Conservation (phyloP, 306 rosid genomes). For the Citrullus mucosospermus region DNA sequence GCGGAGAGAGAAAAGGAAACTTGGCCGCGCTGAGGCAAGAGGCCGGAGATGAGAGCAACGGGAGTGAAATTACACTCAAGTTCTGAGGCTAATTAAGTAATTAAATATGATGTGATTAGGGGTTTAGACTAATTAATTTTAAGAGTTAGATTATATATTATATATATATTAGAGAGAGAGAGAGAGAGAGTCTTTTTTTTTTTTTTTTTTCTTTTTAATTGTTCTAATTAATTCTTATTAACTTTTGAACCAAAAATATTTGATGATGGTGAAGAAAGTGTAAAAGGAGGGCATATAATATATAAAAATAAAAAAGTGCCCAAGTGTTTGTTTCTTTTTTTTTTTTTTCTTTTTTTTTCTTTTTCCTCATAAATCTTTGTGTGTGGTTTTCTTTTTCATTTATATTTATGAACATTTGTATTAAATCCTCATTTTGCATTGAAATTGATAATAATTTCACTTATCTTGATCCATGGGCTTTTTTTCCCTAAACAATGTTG, state of each 20-base stretch:
- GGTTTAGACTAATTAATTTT: conserved; percentile 21
- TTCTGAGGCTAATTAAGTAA: conserved; percentile 30
- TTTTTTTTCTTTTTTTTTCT: no score
- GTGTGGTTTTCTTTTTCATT: background rate
- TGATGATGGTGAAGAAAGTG: background rate
- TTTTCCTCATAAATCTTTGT: background rate
- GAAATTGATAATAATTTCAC: background rate
- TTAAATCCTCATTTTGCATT: background rate
- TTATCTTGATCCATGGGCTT: background rate
- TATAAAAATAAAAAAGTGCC: conserved; percentile 4
- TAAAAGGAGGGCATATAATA: background rate
- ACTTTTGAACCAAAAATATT: conserved; percentile 3
- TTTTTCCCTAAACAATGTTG: background rate
- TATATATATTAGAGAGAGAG: background rate
- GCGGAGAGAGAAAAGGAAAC: conserved; percentile 39
- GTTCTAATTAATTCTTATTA: background rate
- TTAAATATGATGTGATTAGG: conserved; percentile 13
- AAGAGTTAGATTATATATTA: background rate
- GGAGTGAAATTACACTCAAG: conserved; percentile 74
- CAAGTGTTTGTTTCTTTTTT: background rate
- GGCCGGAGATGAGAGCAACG: conserved; percentile 43
- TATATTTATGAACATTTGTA: background rate
- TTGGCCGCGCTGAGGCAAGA: conserved; percentile 31
- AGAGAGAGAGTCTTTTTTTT: background rate
- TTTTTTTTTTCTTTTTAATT: background rate